These are phyloP conservation scores for Verticillium isaacii DNA, from an alignment of 2,329 filamentous ascomycete species.

Conservation along the genomic window DNA sequence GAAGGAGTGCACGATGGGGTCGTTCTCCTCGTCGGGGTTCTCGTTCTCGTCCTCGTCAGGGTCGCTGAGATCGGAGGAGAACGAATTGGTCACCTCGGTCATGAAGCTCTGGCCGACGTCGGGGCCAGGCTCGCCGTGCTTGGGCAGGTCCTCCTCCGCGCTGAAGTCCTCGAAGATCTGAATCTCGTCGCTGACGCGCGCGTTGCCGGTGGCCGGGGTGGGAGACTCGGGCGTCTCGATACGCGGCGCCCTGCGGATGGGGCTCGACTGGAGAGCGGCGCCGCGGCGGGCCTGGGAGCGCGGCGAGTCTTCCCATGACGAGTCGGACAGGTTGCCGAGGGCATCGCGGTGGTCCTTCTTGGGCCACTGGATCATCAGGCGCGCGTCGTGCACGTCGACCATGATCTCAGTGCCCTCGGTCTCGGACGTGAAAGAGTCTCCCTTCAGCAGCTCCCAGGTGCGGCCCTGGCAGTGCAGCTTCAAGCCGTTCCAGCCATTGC, in stretches of 20 bases:
- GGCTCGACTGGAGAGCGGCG: constrained; percentile 49
- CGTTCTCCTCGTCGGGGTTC: constrained; percentile 88
- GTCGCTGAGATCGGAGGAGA: constrained; percentile 54
- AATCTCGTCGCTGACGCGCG: constrained; percentile 8
- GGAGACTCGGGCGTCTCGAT: constrained; percentile 71
- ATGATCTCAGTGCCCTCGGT: constrained; percentile 87
- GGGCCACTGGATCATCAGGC: constrained; percentile 88
- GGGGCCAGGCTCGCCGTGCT: constrained; percentile 27
- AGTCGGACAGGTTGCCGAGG: constrained; percentile 54
- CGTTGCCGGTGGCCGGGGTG: constrained; percentile 39
- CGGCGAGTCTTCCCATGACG: constrained; percentile 66
- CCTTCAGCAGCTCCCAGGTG: constrained; percentile 81
- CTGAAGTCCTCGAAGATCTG: constrained; percentile 17
- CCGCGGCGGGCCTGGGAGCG: constrained; percentile 28
- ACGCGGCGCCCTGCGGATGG: constrained; percentile 50
- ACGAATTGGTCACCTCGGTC: constrained; percentile 46
- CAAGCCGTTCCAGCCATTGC: constrained; percentile 92
- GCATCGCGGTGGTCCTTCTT: constrained; percentile 45
- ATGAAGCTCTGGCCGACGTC: constrained; percentile 38
- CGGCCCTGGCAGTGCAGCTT: constrained; percentile 88
- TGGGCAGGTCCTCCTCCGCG: constrained; percentile 30
- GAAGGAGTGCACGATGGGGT: constrained; percentile 87
- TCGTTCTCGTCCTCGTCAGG: constrained; percentile 59
- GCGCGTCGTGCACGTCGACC: constrained; percentile 88
- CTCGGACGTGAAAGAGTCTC: constrained; percentile 84